Evolutionary conservation across 164 flowering plant genomes (phyloP), one percentile per base, ranked within the genome.

Genomic region (Umbilicus rupestris): DNA sequence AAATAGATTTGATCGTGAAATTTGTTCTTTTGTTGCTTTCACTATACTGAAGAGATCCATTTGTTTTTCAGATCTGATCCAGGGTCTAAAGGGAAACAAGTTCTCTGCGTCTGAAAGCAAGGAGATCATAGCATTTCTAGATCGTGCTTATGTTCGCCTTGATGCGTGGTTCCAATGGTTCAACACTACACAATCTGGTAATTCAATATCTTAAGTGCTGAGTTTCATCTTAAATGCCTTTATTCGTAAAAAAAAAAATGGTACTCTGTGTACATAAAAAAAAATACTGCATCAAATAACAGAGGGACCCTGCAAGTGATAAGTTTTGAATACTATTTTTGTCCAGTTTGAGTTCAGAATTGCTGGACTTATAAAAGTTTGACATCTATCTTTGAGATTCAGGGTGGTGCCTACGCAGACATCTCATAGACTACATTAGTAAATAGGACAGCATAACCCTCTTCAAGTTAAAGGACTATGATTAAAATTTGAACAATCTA

Each of bases 141-240:
- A 82, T n/a, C 84, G 81, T 47, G 94, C 96, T 66, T 87, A 76
- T 75, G 74, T 80, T 71, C 92, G 97, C 64, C 87, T 95, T 41
- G 97, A 95, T 71, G 96, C 89, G 65, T 95, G 97, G 99, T 95
- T 85, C 77, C 82, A 87, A 26, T 95, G 99, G 99, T 95, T 92
- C 73, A 91, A 91, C 70, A 88, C 89, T 52, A 84, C 99, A 59
- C 99, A 95, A 63, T 73, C 89, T 75, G 99, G 99, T 92, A 68
- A 69, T 3, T 44, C 47, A 12, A 60, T 22, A 60, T 62, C 1
- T n/a, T 33, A 22, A 8, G 31, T 45, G 7, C 31, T 44, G 22
- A 60, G 12, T 55, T 52, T 24, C 28, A 57, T 16, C n/a, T 57
- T 22, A 17, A 42, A 46, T 6, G 37, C 4, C 5, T 46, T 57